Evolutionary conservation across 108 stramenopile species (phyloP).

Genomic region (Parietichytrium sp.): DNA sequence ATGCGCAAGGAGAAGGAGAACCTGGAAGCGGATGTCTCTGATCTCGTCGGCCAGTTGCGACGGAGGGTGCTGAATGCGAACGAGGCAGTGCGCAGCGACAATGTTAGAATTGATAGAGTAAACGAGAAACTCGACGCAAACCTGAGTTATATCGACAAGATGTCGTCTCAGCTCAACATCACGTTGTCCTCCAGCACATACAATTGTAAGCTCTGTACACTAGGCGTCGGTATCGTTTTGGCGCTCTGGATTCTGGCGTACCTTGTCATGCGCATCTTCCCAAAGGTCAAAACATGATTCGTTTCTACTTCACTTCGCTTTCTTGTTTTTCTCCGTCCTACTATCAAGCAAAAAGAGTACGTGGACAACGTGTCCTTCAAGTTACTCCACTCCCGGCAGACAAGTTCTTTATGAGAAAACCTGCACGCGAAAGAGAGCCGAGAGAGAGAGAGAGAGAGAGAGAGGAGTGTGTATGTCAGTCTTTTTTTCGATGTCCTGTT

Average conservation of each 20-base stretch:
- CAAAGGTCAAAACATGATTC: constrained; percentile 26
- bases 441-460: too few species aligned
- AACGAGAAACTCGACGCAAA: background rate
- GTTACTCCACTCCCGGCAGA: too few species aligned
- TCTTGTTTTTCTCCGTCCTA: too few species aligned
- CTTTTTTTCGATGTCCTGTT: too few species aligned
- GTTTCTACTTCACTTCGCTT: too few species aligned
- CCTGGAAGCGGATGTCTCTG: background rate
- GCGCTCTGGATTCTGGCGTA: constrained; percentile 28
- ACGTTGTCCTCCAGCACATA: background rate
- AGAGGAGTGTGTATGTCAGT: too few species aligned
- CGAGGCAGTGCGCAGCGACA: background rate
- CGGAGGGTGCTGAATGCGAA: background rate
- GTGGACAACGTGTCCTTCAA: too few species aligned
- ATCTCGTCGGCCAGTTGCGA: background rate
- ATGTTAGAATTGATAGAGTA: background rate
- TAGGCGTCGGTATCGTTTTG: constrained; percentile 14
- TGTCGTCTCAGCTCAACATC: background rate
- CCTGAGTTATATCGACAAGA: background rate
- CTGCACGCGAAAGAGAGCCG: too few species aligned
- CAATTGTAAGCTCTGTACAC: constrained; percentile 26
- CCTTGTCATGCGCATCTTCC: constrained; percentile 33
- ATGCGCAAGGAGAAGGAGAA: background rate
- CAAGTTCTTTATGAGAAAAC: too few species aligned
- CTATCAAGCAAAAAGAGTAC: too few species aligned